A percentile compares a stretch with the other conserved stretches of the same genome.
Conservation (phyloP, 2,329 filamentous ascomycete genomes). For the Blastomyces parvus region DNA sequence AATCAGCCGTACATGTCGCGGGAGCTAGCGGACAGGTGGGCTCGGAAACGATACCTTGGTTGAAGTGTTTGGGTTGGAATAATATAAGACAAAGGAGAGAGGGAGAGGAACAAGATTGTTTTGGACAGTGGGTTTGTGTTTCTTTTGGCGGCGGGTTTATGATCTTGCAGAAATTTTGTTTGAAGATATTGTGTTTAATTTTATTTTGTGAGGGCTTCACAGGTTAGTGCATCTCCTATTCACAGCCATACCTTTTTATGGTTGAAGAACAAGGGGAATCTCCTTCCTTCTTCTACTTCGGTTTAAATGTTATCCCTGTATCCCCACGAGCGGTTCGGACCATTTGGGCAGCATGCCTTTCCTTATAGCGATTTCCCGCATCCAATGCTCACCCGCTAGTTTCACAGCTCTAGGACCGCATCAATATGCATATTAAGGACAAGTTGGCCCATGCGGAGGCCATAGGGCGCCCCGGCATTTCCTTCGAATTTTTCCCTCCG, state of each 20-base stretch:
- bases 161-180: background rate
- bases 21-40: conserved; percentile 43
- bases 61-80: conserved; percentile 21
- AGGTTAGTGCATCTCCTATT: background rate
- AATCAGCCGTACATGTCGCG: conserved; percentile 43
- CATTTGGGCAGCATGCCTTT: background rate
- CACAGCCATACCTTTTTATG: background rate
- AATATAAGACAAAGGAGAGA: conserved; percentile 10
- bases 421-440: conserved; percentile 86
- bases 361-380: background rate
- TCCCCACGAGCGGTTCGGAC: background rate
- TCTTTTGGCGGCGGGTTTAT: background rate
- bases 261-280: background rate
- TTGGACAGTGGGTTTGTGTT: conserved; percentile 1
- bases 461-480: conserved; percentile 78
- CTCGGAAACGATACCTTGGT: conserved; percentile 38
- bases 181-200: background rate
- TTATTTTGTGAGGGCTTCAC: background rate
- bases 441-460: conserved; percentile 77
- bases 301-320: background rate
- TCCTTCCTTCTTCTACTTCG: background rate
- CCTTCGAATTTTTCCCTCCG: conserved; percentile 98
- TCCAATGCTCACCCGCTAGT: conserved; percentile 5
- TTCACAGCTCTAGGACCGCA: background rate
- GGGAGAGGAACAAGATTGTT: conserved; percentile 19